Percentiles rank a stretch among this genome's conserved stretches.
phyloP scores from a whole-genome alignment of 176 grass and related monocot genomes.

The Carex kokanica region DNA sequence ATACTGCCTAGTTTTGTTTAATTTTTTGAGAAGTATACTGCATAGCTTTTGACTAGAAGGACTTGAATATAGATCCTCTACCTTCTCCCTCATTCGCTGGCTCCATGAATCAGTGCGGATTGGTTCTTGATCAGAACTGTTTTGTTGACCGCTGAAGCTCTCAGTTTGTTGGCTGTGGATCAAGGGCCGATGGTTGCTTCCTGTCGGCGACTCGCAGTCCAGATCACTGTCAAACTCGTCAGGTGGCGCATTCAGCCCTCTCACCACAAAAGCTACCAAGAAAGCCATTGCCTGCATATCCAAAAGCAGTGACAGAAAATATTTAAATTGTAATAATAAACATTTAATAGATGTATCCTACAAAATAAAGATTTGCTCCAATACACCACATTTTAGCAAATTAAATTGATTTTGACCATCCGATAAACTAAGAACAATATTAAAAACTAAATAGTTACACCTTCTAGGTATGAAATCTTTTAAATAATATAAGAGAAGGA shows the following conservation, averaged over 20 bases:
- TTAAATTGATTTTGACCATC: no score
- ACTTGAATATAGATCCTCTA: neutral
- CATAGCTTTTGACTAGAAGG: neutral
- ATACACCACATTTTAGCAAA: no score
- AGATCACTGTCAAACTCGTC: constrained; percentile 22
- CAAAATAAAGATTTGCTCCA: neutral
- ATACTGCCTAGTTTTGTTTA: neutral
- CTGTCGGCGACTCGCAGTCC: neutral
- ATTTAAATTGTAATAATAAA: neutral
- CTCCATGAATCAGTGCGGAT: constrained; percentile 17
- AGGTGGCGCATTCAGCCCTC: constrained; percentile 7
- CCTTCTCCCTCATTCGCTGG: constrained; percentile 26
- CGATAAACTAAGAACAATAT: no score
- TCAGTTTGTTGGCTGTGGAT: constrained; percentile 3
- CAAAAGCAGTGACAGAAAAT: neutral
- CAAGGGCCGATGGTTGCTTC: neutral
- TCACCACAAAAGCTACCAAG: constrained; percentile 22
- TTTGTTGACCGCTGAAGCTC: neutral
- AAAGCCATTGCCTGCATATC: constrained; percentile 6
- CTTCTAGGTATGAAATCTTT: no score
- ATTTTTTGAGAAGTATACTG: neutral
- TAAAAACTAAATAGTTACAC: no score
- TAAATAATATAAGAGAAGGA: no score
- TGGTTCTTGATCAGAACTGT: neutral
- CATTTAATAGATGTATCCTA: neutral